Conservation (phyloP, 345 rosid genomes). For the Erodium maritimum region DNA sequence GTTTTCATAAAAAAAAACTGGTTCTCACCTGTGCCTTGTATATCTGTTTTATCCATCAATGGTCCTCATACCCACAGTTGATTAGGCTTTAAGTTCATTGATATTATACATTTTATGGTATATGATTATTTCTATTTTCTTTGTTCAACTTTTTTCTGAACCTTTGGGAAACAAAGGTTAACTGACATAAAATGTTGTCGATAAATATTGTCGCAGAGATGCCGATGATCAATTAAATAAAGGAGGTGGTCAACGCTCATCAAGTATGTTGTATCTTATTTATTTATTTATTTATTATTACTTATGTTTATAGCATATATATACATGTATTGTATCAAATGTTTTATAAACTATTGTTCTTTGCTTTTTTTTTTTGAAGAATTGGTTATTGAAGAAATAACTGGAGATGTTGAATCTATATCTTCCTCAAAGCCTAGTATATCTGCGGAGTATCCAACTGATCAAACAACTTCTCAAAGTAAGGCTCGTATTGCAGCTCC, state of each 20-base stretch:
- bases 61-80: too few relatives aligned
- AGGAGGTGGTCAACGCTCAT: slow-evolving; percentile 38
- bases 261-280: slow-evolving; percentile 26
- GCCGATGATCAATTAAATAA: slow-evolving; percentile 39
- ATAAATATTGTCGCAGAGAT: slow-evolving; percentile 29
- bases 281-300: too few relatives aligned
- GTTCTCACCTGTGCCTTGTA: background rate
- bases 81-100: too few relatives aligned
- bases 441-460: slow-evolving; percentile 17
- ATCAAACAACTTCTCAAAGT: slow-evolving; percentile 18
- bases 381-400: slow-evolving; percentile 66
- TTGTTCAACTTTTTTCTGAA: background rate
- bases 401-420: slow-evolving; percentile 34
- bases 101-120: too few relatives aligned
- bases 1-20: background rate
- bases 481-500: slow-evolving; percentile 12
- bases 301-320: slow-evolving; percentile 1
- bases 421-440: slow-evolving; percentile 26
- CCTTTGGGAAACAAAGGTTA: background rate
- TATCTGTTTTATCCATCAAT: too few relatives aligned
- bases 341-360: background rate
- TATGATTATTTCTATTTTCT: background rate
- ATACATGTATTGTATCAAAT: background rate
- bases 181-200: background rate
- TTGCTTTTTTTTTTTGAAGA: slow-evolving; percentile 31